Percentiles rank a stretch among this genome's conserved stretches.
Evolutionary conservation across 2,329 filamentous ascomycete species (phyloP).

Genomic region (Hymenoscyphus infarciens): DNA sequence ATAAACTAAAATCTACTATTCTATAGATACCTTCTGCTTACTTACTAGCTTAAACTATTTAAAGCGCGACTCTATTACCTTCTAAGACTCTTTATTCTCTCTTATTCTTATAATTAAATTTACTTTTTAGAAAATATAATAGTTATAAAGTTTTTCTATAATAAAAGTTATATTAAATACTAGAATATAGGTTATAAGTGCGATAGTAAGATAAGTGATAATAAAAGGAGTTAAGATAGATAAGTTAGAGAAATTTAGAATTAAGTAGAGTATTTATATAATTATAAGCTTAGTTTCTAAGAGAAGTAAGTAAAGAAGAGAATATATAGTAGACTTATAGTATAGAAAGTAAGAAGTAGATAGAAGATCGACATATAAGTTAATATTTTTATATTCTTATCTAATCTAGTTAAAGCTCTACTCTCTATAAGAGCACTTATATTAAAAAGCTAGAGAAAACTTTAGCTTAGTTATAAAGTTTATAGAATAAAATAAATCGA

Average conservation of each 20-base stretch:
- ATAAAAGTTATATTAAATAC: neutral
- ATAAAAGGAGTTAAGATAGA: neutral
- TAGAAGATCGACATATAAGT: conserved; percentile 42
- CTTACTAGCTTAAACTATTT: neutral
- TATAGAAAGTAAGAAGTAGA: conserved; percentile 37
- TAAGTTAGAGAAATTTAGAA: too few relatives aligned
- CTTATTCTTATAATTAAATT: neutral
- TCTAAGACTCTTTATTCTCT: neutral
- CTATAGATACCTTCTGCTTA: neutral
- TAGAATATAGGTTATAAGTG: neutral
- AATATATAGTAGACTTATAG: neutral
- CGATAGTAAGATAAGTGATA: neutral
- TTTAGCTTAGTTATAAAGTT: neutral
- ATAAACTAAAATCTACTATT: neutral
- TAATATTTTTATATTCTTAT: conserved; percentile 38
- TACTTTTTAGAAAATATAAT: neutral
- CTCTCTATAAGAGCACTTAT: conserved; percentile 33
- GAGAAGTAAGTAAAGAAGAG: neutral
- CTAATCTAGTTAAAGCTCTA: conserved; percentile 32
- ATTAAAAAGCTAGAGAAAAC: conserved; percentile 23
- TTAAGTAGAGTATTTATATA: too few relatives aligned
- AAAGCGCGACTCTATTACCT: neutral
- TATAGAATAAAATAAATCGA: neutral
- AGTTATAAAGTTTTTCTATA: neutral
- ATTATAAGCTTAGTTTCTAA: conserved; percentile 1